These are phyloP conservation scores for Gyromitra esculenta DNA, from an alignment of 2,329 filamentous ascomycete genomes.

Conservation along the genomic window DNA sequence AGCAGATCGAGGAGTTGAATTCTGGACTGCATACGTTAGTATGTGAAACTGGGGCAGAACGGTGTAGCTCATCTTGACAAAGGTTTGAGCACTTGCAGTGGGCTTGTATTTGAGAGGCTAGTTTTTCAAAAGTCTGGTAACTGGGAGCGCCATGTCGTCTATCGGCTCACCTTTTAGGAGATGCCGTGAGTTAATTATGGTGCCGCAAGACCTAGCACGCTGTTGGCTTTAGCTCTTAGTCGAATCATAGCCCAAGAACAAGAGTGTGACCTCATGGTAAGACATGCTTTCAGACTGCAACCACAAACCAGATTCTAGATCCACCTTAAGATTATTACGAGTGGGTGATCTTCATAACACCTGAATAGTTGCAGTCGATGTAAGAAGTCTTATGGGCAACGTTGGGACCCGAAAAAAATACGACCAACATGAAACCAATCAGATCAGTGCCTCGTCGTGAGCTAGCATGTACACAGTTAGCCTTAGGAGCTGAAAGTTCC, in stretches of 20 bases:
- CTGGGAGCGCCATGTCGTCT: constrained; percentile 28
- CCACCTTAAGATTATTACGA: background rate
- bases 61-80: constrained; percentile 42
- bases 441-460: background rate
- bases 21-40: constrained; percentile 41
- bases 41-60: constrained; percentile 26
- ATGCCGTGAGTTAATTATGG: constrained; percentile 34
- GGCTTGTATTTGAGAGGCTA: background rate
- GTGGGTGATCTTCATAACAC: background rate
- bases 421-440: constrained; percentile 3
- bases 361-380: background rate
- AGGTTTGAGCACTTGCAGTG: background rate
- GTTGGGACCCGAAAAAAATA: background rate
- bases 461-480: constrained; percentile 10
- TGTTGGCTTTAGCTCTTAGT: constrained; percentile 17
- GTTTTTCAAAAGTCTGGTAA: constrained; percentile 25
- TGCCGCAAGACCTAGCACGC: constrained; percentile 10
- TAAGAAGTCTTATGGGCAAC: background rate
- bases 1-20: constrained; percentile 18
- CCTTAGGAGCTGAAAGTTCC: background rate
- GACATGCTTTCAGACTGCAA: constrained; percentile 7
- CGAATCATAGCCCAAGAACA: constrained; percentile 3
- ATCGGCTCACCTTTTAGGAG: constrained; percentile 39
- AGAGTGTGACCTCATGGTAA: constrained; percentile 26
- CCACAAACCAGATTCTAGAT: constrained; percentile 10